A percentile compares a stretch with the other conserved stretches of the same genome.
Evolutionary conservation across 305 asterid species (phyloP).

Genomic region (Solanum hybrid): DNA sequence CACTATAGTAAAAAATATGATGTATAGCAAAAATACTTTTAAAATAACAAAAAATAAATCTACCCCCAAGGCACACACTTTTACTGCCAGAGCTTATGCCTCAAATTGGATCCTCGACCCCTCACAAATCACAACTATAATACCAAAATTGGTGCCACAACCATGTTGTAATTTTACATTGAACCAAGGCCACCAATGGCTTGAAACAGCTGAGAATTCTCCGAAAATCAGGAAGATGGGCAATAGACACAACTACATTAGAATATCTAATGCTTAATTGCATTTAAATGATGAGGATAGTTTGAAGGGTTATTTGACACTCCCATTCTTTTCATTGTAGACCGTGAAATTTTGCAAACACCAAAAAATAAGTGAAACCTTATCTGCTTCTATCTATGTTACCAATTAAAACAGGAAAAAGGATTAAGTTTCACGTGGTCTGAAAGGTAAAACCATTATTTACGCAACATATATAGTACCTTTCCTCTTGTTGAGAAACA

Average conservation of each 20-base stretch:
- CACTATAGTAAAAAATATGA: neutral
- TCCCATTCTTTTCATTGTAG: neutral
- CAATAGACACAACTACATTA: neutral
- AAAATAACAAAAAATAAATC: neutral
- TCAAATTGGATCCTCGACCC: neutral
- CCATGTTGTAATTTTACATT: neutral
- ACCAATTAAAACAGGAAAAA: neutral
- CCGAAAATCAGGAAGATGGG: neutral
- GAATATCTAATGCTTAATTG: neutral
- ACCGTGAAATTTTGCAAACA: neutral
- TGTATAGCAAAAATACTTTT: neutral
- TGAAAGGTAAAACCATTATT: conserved; percentile 9
- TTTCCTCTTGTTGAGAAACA: conserved; percentile 35
- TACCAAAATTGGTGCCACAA: neutral
- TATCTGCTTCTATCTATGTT: neutral
- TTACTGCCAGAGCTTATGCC: neutral
- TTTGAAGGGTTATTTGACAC: neutral
- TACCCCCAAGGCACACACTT: neutral
- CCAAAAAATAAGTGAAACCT: neutral
- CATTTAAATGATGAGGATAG: neutral
- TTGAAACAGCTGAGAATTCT: neutral
- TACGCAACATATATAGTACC: conserved; percentile 29
- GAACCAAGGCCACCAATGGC: neutral
- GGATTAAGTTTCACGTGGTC: neutral
- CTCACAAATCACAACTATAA: neutral